These are phyloP conservation scores for Jatropha podagrica DNA, from an alignment of 441 rosid genomes.

Conservation along the genomic window DNA sequence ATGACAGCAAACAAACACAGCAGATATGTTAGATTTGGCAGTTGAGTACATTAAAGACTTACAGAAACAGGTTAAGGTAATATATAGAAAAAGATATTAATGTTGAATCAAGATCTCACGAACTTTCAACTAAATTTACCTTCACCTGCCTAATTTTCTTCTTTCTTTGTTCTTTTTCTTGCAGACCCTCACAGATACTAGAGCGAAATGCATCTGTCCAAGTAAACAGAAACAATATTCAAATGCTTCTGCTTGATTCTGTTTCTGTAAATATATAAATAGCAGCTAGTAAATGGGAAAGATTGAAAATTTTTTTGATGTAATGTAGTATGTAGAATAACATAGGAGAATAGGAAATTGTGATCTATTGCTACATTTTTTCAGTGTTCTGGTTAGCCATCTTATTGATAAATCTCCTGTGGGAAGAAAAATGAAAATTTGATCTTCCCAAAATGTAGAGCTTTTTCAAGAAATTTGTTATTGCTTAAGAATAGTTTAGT, in stretches of 20 bases:
- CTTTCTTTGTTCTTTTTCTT: not conserved
- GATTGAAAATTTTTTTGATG: not conserved
- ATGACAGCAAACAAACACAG: conserved; percentile 68
- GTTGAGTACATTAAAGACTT: conserved; percentile 69
- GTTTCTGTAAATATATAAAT: conserved; percentile 31
- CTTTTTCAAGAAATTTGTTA: not conserved
- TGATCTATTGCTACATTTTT: not conserved
- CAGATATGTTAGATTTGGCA: conserved; percentile 76
- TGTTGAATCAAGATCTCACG: conserved; percentile 22
- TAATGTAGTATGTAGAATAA: not conserved
- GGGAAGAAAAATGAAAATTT: not conserved
- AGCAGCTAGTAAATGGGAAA: conserved; percentile 14
- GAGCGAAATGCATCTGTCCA: conserved; percentile 53
- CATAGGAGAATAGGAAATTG: not conserved
- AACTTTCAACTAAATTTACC: conserved; percentile 16
- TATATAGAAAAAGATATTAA: not conserved
- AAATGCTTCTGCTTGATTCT: conserved; percentile 21
- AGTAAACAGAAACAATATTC: conserved; percentile 27
- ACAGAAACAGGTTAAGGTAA: conserved; percentile 66
- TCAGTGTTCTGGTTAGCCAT: not conserved
- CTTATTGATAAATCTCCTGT: not conserved
- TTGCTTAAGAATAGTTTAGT: not conserved
- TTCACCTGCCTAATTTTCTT: conserved; percentile 19
- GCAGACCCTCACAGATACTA: conserved; percentile 49
- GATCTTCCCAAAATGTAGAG: no score